These are phyloP conservation scores for Lactifluus rugatus DNA, from an alignment of 768 basidiomycete genomes.

Conservation along the genomic window DNA sequence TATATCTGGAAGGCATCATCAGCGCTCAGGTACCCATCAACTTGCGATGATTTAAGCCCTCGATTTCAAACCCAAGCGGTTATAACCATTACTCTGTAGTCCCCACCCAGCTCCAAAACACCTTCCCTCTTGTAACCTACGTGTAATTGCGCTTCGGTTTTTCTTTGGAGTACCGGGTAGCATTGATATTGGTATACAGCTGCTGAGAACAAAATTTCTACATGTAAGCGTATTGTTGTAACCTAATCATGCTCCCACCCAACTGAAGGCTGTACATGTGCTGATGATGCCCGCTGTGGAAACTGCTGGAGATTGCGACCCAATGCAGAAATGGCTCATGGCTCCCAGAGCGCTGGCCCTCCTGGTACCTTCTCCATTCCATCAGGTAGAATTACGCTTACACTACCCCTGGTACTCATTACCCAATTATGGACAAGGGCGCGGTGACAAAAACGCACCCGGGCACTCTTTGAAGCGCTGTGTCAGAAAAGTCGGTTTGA, in stretches of 20 bases:
- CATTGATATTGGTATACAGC: no score
- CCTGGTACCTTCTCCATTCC: background rate
- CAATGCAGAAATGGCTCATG: background rate
- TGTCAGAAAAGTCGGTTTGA: background rate
- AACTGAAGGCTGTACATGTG: background rate
- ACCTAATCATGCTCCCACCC: background rate
- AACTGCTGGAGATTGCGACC: constrained; percentile 37
- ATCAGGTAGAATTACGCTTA: background rate
- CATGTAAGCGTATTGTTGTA: background rate
- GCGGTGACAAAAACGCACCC: background rate
- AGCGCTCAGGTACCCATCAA: background rate
- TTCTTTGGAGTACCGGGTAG: background rate
- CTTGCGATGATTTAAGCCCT: background rate
- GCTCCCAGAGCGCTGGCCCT: constrained; percentile 5
- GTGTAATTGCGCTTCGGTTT: background rate
- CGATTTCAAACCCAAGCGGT: background rate
- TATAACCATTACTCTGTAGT: background rate
- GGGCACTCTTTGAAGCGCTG: background rate
- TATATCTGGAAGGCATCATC: constrained; percentile 53
- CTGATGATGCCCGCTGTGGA: constrained; percentile 27
- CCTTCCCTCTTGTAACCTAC: background rate
- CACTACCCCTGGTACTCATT: background rate
- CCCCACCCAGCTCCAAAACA: background rate
- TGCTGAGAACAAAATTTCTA: background rate
- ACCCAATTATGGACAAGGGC: background rate